These are phyloP conservation scores for Aleurites moluccanus DNA, from an alignment of 441 rosid genomes.

Conservation along the genomic window DNA sequence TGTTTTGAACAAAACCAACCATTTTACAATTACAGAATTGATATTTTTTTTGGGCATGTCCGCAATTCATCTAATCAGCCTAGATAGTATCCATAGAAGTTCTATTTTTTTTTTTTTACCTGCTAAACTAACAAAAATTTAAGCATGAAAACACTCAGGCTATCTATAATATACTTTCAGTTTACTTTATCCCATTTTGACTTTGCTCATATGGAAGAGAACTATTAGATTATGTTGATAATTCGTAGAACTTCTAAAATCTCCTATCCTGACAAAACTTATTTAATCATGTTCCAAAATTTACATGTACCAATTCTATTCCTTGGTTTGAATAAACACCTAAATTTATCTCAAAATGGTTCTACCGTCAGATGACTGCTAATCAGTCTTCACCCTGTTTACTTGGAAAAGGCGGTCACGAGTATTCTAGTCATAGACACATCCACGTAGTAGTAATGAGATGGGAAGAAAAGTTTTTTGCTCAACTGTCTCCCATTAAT, in stretches of 20 bases:
- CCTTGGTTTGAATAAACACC: not conserved
- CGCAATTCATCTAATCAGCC: not conserved
- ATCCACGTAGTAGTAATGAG: too few species aligned
- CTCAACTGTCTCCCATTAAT: too few species aligned
- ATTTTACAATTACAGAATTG: not conserved
- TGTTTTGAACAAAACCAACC: not conserved
- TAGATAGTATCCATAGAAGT: not conserved
- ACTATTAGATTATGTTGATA: not conserved
- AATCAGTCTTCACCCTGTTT: not conserved
- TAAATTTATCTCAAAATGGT: not conserved
- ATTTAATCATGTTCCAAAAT: not conserved
- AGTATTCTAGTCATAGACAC: too few species aligned
- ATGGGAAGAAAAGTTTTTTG: too few species aligned
- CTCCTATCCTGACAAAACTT: not conserved
- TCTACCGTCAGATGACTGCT: not conserved
- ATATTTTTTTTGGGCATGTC: too few species aligned
- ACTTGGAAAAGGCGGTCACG: not conserved
- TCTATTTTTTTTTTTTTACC: not conserved
- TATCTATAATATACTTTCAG: not conserved
- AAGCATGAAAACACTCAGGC: not conserved
- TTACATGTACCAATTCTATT: not conserved
- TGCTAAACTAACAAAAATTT: not conserved
- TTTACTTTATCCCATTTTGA: not conserved
- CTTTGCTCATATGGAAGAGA: not conserved
- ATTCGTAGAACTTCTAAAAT: not conserved